Evolutionary conservation across 108 stramenopile species (phyloP).

Genomic region (Schizochytrium sp.): DNA sequence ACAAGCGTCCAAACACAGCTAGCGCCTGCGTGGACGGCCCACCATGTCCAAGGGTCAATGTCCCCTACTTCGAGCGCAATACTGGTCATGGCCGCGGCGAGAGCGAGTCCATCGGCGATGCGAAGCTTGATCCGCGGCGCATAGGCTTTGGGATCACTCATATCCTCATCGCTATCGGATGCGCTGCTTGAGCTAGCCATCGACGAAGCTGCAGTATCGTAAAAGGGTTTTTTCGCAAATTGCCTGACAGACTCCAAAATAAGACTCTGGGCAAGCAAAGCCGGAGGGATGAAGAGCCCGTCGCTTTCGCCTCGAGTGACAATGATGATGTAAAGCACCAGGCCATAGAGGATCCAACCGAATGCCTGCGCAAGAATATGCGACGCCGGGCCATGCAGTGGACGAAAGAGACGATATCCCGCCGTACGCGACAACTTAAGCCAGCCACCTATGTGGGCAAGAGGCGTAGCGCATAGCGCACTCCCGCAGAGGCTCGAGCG

Average conservation of each 20-base stretch:
- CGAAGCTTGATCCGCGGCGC: background rate
- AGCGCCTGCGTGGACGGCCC: background rate
- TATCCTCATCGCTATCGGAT: background rate
- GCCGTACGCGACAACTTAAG: background rate
- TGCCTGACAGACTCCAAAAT: background rate
- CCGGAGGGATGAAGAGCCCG: background rate
- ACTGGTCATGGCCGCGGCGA: background rate
- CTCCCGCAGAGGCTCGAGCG: background rate
- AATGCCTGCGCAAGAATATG: background rate
- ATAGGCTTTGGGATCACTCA: background rate
- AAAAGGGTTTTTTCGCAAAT: background rate
- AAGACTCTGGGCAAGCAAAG: background rate
- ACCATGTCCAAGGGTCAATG: background rate
- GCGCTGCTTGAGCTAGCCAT: background rate
- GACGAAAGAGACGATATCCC: background rate
- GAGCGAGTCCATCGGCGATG: background rate
- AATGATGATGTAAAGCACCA: background rate
- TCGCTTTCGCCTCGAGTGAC: background rate
- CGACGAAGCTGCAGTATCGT: background rate
- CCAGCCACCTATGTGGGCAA: background rate
- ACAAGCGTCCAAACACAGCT: background rate
- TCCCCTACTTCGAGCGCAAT: background rate
- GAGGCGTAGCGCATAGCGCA: background rate
- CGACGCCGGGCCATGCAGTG: background rate
- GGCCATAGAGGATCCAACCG: background rate